These are phyloP conservation scores for Alternaria sp. DNA, from an alignment of 2,329 filamentous ascomycete species.

Conservation along the genomic window DNA sequence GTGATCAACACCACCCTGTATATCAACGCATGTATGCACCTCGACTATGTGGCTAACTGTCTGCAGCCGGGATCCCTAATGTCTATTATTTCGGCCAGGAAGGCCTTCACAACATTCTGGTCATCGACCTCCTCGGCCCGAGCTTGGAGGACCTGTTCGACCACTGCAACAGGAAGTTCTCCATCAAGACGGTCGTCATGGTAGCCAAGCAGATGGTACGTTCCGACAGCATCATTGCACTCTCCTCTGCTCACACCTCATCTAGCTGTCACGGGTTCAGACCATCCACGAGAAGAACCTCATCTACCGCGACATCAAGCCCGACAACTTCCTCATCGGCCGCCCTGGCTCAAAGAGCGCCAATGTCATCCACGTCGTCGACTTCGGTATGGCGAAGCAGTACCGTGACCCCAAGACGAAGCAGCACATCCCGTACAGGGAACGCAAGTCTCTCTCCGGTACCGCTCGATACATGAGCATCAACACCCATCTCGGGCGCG, in stretches of 20 bases:
- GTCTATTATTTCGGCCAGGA: slow-evolving; percentile 99
- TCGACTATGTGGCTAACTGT: slow-evolving; percentile 15
- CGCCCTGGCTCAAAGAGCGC: slow-evolving; percentile 90
- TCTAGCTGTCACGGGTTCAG: slow-evolving; percentile 84
- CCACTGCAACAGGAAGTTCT: slow-evolving; percentile 93
- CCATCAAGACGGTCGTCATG: slow-evolving; percentile 98
- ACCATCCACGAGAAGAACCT: slow-evolving; percentile 98
- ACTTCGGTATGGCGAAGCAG: slow-evolving; percentile 99
- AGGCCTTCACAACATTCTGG: slow-evolving; percentile 97
- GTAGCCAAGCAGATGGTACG: slow-evolving; percentile 96
- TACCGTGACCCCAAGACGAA: slow-evolving; percentile 99
- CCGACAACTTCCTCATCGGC: slow-evolving; percentile 98
- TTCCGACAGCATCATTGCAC: slow-evolving; percentile 12
- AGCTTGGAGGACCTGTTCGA: slow-evolving; percentile 97
- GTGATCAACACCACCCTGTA: not conserved
- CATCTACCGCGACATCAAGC: slow-evolving; percentile 99
- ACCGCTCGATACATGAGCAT: slow-evolving; percentile 99
- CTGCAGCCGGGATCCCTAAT: slow-evolving; percentile 91
- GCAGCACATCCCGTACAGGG: slow-evolving; percentile 96
- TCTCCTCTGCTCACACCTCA: slow-evolving; percentile 14
- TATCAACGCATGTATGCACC: not conserved
- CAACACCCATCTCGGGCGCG: slow-evolving; percentile 95
- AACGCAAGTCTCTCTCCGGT: slow-evolving; percentile 94
- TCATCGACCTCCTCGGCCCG: slow-evolving; percentile 94
- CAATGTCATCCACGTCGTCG: slow-evolving; percentile 97